phyloP scores from a whole-genome alignment of 2,329 filamentous ascomycete species.

The Claviceps sp. region DNA sequence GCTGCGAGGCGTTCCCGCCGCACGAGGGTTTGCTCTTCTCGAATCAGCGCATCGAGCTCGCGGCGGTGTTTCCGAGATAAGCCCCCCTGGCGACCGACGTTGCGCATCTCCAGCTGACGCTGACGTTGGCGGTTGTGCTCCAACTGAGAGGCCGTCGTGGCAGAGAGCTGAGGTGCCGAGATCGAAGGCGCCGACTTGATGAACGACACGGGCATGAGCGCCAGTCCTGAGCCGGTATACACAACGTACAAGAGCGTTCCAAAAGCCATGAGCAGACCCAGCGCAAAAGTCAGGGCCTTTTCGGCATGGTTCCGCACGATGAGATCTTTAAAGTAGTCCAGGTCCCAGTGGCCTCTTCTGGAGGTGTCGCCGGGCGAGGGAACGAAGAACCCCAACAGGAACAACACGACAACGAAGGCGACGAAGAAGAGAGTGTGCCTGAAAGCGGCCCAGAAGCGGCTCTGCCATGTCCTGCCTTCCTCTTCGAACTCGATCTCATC shows the following conservation, averaged over 20 bases:
- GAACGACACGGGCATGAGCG: slow-evolving; percentile 74
- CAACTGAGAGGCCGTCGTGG: slow-evolving; percentile 65
- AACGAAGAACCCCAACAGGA: slow-evolving; percentile 88
- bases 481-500: slow-evolving; percentile 83
- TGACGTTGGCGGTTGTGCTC: slow-evolving; percentile 85
- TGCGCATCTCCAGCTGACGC: slow-evolving; percentile 77
- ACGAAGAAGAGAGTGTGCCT: slow-evolving; percentile 88
- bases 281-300: slow-evolving; percentile 76
- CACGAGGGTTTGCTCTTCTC: slow-evolving; percentile 85
- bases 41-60: slow-evolving; percentile 72
- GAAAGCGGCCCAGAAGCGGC: slow-evolving; percentile 67
- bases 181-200: slow-evolving; percentile 86
- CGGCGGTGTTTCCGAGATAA: slow-evolving; percentile 76
- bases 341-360: slow-evolving; percentile 52
- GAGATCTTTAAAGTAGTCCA: slow-evolving; percentile 84
- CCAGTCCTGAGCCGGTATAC: slow-evolving; percentile 81
- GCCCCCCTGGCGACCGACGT: slow-evolving; percentile 57
- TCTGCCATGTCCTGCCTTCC: slow-evolving; percentile 56
- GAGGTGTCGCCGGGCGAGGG: slow-evolving; percentile 58
- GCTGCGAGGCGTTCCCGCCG: slow-evolving; percentile 78
- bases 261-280: slow-evolving; percentile 78
- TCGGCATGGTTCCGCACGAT: slow-evolving; percentile 73
- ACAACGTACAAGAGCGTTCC: slow-evolving; percentile 77
- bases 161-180: slow-evolving; percentile 65
- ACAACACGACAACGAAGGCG: slow-evolving; percentile 64